These are phyloP conservation scores for Salmacisia buchloeana DNA, from an alignment of 1,284 basidiomycete species.

Conservation along the genomic window DNA sequence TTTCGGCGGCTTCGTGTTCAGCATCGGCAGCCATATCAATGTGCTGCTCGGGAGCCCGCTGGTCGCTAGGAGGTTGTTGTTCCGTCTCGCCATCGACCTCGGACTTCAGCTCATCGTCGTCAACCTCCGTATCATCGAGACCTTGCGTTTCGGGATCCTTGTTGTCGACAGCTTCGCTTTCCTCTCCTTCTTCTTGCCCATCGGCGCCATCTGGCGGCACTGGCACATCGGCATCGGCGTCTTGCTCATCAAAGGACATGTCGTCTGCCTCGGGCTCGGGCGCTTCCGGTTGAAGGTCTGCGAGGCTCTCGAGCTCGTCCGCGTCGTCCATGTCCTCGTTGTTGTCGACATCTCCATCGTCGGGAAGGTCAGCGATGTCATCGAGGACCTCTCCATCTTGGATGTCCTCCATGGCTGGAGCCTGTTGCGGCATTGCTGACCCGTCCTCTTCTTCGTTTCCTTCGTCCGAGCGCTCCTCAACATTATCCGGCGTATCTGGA, in stretches of 20 bases:
- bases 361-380: slow-evolving; percentile 19
- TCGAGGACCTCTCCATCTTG: slow-evolving; percentile 15
- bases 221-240: slow-evolving; percentile 35
- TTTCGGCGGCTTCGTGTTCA: slow-evolving; percentile 47
- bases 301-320: neutral
- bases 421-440: slow-evolving; percentile 24
- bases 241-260: slow-evolving; percentile 35
- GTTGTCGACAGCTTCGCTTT: slow-evolving; percentile 8
- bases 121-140: slow-evolving; percentile 13
- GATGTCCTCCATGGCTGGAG: slow-evolving; percentile 44
- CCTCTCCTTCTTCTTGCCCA: slow-evolving; percentile 1
- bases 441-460: slow-evolving; percentile 11
- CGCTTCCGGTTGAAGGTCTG: slow-evolving; percentile 10
- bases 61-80: slow-evolving; percentile 20
- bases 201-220: neutral
- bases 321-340: slow-evolving; percentile 38
- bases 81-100: slow-evolving; percentile 29
- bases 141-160: slow-evolving; percentile 14
- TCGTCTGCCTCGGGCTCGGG: slow-evolving; percentile 11
- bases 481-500: neutral
- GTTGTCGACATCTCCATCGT: slow-evolving; percentile 26
- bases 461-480: slow-evolving; percentile 16
- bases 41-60: too few species aligned
- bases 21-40: slow-evolving; percentile 36
- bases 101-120: slow-evolving; percentile 9